These are phyloP conservation scores for Mortierella hygrophila DNA, from an alignment of 192 early-diverging fungal genomes.

Conservation along the genomic window DNA sequence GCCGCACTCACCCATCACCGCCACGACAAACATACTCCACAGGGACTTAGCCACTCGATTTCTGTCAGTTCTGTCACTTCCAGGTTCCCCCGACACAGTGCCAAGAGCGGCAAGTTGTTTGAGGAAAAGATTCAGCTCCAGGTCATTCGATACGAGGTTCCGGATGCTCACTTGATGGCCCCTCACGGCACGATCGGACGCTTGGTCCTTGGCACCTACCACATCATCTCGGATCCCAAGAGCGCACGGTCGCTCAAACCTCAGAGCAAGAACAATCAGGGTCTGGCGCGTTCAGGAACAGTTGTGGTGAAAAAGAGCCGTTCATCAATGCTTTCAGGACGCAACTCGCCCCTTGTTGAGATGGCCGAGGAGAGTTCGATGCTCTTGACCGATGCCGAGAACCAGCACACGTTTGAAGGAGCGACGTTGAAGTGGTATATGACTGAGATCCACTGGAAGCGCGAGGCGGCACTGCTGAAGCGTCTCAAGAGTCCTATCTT, in stretches of 20 bases:
- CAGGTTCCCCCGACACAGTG: slow-evolving; percentile 30
- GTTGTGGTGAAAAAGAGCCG: slow-evolving; percentile 40
- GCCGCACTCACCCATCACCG: slow-evolving; percentile 32
- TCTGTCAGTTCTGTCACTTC: slow-evolving; percentile 51
- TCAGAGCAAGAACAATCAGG: slow-evolving; percentile 6
- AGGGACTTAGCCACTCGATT: slow-evolving; percentile 33
- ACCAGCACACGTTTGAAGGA: slow-evolving; percentile 47
- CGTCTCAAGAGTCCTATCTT: slow-evolving; percentile 52
- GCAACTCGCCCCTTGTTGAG: not conserved
- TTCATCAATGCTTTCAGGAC: slow-evolving; percentile 7
- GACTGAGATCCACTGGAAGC: slow-evolving; percentile 55
- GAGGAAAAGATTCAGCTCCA: slow-evolving; percentile 54
- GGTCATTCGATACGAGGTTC: slow-evolving; percentile 50
- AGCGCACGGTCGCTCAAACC: slow-evolving; percentile 40
- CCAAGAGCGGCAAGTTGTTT: slow-evolving; percentile 37
- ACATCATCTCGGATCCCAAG: slow-evolving; percentile 34
- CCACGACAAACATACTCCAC: slow-evolving; percentile 26
- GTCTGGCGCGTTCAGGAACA: slow-evolving; percentile 39
- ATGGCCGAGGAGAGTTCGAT: slow-evolving; percentile 36
- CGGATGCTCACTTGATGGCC: slow-evolving; percentile 40
- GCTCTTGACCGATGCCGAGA: slow-evolving; percentile 50
- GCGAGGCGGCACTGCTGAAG: slow-evolving; percentile 48
- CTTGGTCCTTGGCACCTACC: slow-evolving; percentile 43
- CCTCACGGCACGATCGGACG: slow-evolving; percentile 43
- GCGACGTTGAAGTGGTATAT: slow-evolving; percentile 53